Percentiles rank a stretch among this genome's conserved stretches.
phyloP scores from a whole-genome alignment of 306 rosid genomes.

The Vicia sativa region DNA sequence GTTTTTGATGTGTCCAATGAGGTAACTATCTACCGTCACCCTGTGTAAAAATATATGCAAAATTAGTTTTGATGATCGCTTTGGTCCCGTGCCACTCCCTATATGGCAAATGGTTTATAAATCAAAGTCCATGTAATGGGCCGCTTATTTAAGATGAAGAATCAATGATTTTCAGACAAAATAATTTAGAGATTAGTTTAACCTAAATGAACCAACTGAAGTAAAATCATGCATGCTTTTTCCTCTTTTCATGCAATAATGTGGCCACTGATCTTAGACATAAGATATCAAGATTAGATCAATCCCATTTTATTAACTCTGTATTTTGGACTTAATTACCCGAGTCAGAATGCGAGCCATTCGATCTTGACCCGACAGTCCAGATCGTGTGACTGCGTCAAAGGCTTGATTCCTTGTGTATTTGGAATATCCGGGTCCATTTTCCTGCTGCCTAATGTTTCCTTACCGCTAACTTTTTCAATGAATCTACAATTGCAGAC shows the following conservation, averaged over 20 bases:
- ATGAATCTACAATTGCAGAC: conserved; percentile 58
- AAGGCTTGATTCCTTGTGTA: no score
- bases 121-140: background rate
- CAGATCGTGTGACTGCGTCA: background rate
- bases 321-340: no score
- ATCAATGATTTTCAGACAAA: background rate
- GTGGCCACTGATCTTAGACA: no score
- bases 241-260: no score
- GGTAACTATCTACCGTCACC: conserved; percentile 51
- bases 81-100: conserved; percentile 4
- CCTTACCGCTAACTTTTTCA: conserved; percentile 2
- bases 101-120: background rate
- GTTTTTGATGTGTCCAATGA: conserved; percentile 92
- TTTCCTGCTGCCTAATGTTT: background rate
- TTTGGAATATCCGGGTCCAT: no score
- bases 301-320: no score
- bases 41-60: conserved; percentile 7
- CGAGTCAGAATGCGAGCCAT: no score
- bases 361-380: no score
- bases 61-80: conserved; percentile 11
- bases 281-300: no score
- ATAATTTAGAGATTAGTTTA: background rate
- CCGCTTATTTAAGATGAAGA: background rate
- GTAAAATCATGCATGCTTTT: no score
- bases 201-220: no score